phyloP scores from a whole-genome alignment of 2,329 filamentous ascomycete genomes.

The Coniochaeta ligniaria region DNA sequence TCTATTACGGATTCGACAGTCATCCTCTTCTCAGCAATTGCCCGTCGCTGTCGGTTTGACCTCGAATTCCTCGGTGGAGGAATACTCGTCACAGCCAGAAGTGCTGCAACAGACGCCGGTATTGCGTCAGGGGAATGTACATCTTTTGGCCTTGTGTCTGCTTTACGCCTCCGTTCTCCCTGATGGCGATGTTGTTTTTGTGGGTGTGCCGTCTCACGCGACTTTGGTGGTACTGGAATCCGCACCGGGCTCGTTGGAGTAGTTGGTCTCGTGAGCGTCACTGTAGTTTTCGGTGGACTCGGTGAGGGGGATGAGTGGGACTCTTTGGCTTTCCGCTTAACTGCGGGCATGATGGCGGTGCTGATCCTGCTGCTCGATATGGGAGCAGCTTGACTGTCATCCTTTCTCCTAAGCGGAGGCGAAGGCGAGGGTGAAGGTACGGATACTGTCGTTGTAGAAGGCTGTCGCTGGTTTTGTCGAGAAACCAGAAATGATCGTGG shows the following conservation, averaged over 20 bases:
- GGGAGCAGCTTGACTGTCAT: constrained; percentile 18
- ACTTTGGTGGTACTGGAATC: constrained; percentile 39
- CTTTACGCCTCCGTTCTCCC: constrained; percentile 25
- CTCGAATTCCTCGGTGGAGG: constrained; percentile 37
- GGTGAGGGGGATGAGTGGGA: constrained; percentile 13
- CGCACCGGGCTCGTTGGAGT: constrained; percentile 45
- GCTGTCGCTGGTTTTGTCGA: constrained; percentile 17
- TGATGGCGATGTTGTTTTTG: constrained; percentile 29
- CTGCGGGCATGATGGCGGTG: constrained; percentile 9
- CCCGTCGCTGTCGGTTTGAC: constrained; percentile 19
- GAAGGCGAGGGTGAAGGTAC: constrained; percentile 5
- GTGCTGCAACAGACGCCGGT: constrained; percentile 51
- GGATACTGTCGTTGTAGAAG: neutral
- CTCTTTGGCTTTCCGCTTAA: constrained; percentile 10
- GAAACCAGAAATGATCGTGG: constrained; percentile 31
- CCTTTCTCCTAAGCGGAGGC: constrained; percentile 17
- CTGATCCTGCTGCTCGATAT: constrained; percentile 11
- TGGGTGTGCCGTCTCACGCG: constrained; percentile 24
- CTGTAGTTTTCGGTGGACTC: constrained; percentile 19
- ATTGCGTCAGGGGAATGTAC: constrained; percentile 46
- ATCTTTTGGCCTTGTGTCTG: constrained; percentile 26
- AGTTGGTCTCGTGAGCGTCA: constrained; percentile 24
- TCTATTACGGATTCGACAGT: constrained; percentile 50
- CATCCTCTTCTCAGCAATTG: constrained; percentile 28
- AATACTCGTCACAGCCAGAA: constrained; percentile 56